Evolutionary conservation across 768 basidiomycete species (phyloP).

Genomic region (Tricholoma sp.): DNA sequence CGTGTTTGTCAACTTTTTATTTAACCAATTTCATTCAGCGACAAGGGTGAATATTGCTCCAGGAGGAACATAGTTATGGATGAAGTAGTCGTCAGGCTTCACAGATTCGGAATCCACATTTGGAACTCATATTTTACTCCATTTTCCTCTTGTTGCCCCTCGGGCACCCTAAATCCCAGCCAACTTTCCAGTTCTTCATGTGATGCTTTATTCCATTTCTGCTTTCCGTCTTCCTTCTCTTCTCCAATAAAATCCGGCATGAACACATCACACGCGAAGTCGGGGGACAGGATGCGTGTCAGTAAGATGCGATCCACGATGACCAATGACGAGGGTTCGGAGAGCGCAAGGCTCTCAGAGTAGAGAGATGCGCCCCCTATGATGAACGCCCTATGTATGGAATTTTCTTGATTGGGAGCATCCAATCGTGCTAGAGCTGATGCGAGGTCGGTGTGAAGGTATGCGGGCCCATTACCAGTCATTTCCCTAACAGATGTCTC

Average conservation of each 20-base stretch:
- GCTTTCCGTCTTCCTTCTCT: conserved; percentile 28
- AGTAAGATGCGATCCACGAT: conserved; percentile 81
- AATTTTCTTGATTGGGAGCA: conserved; percentile 29
- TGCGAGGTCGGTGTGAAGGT: conserved; percentile 35
- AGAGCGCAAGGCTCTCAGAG: conserved; percentile 51
- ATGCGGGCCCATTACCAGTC: conserved; percentile 19
- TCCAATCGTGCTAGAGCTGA: conserved; percentile 34
- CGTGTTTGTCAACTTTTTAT: not conserved
- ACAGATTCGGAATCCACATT: conserved; percentile 74
- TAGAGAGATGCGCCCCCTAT: conserved; percentile 94
- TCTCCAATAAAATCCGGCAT: conserved; percentile 66
- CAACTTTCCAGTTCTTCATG: conserved; percentile 68
- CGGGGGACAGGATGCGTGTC: conserved; percentile 73
- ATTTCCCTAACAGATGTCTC: conserved; percentile 5
- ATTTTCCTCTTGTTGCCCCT: conserved; percentile 76
- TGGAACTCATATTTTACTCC: conserved; percentile 87
- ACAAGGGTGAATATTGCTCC: conserved; percentile 42
- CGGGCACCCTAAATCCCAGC: conserved; percentile 76
- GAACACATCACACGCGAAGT: conserved; percentile 85
- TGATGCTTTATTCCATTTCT: conserved; percentile 51
- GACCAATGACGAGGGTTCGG: conserved; percentile 25
- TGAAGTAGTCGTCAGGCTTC: not conserved
- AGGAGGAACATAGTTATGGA: not conserved
- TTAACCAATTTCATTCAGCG: conserved; percentile 38
- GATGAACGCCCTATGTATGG: conserved; percentile 64